Conservation (phyloP, 148 eudicot species). For the Amaranthus hypochondriacus region DNA sequence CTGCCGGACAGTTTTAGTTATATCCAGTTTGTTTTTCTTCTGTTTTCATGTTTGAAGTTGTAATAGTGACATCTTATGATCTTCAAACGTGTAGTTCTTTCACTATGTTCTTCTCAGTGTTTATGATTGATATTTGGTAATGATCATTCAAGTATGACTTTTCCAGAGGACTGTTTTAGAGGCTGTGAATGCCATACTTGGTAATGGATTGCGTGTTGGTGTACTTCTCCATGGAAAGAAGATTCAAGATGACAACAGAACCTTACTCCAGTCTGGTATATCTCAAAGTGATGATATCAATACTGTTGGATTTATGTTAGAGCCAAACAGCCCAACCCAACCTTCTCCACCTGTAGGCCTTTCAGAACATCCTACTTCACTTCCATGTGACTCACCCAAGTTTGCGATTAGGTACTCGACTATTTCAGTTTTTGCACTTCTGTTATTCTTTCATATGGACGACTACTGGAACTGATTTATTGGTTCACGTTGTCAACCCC, state of each 20-base stretch:
- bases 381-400: conserved; percentile 38
- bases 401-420: conserved; percentile 46
- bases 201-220: conserved; percentile 77
- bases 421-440: not conserved
- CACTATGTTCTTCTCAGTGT: not conserved
- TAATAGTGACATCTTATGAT: not conserved
- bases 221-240: conserved; percentile 86
- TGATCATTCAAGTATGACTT: conserved; percentile 7
- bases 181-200: conserved; percentile 70
- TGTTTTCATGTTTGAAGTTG: not conserved
- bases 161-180: conserved; percentile 75
- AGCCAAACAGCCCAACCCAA: conserved; percentile 50
- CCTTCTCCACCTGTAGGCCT: conserved; percentile 37
- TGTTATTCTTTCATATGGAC: too few species aligned
- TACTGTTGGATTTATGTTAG: conserved; percentile 65
- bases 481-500: too few species aligned
- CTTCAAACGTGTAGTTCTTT: not conserved
- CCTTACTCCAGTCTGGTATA: conserved; percentile 75
- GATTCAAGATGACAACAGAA: conserved; percentile 79
- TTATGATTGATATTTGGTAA: conserved; percentile 6
- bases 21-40: not conserved
- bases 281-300: conserved; percentile 57
- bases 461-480: too few species aligned
- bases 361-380: conserved; percentile 37
- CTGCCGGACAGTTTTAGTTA: not conserved